Percentiles rank a stretch among this genome's conserved stretches.
phyloP scores from a whole-genome alignment of 2,329 filamentous ascomycete species.

The Sphaerulina vaccinii region DNA sequence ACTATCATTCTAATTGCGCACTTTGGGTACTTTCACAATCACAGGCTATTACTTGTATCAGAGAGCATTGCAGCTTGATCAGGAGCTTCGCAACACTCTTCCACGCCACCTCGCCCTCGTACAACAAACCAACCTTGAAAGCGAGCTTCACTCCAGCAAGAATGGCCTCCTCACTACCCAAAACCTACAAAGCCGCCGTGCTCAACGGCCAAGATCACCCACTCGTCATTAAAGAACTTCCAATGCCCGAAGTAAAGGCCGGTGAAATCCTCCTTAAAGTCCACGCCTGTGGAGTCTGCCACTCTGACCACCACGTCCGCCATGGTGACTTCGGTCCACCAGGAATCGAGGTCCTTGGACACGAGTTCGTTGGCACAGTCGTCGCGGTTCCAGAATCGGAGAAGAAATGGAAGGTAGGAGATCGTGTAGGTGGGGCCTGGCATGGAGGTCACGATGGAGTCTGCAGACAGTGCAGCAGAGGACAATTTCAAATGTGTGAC shows the following conservation, averaged over 20 bases:
- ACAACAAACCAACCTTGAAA: too few relatives aligned
- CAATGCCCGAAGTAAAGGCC: conserved; percentile 55
- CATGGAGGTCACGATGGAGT: conserved; percentile 64
- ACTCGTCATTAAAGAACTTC: conserved; percentile 59
- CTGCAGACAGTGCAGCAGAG: conserved; percentile 64
- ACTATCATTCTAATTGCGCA: too few relatives aligned
- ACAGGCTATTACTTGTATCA: too few relatives aligned
- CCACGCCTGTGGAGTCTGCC: conserved; percentile 70
- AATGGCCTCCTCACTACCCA: conserved; percentile 46
- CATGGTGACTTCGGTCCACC: conserved; percentile 53
- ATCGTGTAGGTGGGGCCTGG: conserved; percentile 67
- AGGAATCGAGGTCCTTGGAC: conserved; percentile 48
- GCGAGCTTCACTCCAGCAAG: too few relatives aligned
- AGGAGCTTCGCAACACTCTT: too few relatives aligned
- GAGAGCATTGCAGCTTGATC: too few relatives aligned
- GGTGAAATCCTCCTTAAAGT: conserved; percentile 69
- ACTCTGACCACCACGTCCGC: conserved; percentile 60
- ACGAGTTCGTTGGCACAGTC: conserved; percentile 69
- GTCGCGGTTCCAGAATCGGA: conserved; percentile 57
- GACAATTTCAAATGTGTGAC: conserved; percentile 67
- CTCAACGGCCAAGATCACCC: conserved; percentile 54
- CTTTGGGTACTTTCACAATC: too few relatives aligned
- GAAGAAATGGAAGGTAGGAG: conserved; percentile 60
- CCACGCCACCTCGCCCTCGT: too few relatives aligned
- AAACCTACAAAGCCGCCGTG: conserved; percentile 66